Evolutionary conservation across 163 green algal species (phyloP), one percentile per base, ranked within the genome.

Genomic region (Prototheca cutis): DNA sequence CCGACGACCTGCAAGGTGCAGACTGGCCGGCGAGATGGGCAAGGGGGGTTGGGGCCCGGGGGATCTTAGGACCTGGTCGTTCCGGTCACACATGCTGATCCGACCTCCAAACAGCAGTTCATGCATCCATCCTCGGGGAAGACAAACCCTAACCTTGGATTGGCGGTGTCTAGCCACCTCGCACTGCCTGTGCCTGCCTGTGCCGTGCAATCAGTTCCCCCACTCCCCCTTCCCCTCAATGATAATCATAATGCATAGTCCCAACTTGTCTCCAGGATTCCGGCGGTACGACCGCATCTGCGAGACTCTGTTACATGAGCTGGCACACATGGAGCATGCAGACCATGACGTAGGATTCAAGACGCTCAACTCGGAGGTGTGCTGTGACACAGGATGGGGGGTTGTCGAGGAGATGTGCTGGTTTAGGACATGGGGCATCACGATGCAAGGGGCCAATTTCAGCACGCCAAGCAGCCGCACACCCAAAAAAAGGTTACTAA

Each of bases 321-420:
- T 96, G 52, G 79, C 87, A 1, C 88, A 96, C 84, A 95, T 90
- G 80, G 85, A 87, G 55, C 73, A 65, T n/a, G 48, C 65, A 13
- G 80, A 92, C 18, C 88, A 95, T 53, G 84, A 91, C 65, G 61
- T 63, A 31, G 67, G 79, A 48, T 95, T 95, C 75, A 92, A 93
- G 68, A 52, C 68, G 40, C 74, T 95, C 23, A 87, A 89, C 64
- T 77, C 59, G n/a, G 60, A 82, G 68, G 40, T 78, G 48, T 21
- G 36, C 24, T n/a, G n/a, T n/a, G n/a, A n/a, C n/a, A n/a, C n/a
- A n/a, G n/a, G n/a, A n/a, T n/a, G n/a, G n/a, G n/a, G 31, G 5
- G 4, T 4, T 33, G 47, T 8, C 21, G 36, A 55, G 4, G 48
- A 6, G 23, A 1, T 30, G 30, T 47, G 52, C 17, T 58, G 28